Conservation (phyloP, 2,329 filamentous ascomycete species). For the Aspergillus felis region DNA sequence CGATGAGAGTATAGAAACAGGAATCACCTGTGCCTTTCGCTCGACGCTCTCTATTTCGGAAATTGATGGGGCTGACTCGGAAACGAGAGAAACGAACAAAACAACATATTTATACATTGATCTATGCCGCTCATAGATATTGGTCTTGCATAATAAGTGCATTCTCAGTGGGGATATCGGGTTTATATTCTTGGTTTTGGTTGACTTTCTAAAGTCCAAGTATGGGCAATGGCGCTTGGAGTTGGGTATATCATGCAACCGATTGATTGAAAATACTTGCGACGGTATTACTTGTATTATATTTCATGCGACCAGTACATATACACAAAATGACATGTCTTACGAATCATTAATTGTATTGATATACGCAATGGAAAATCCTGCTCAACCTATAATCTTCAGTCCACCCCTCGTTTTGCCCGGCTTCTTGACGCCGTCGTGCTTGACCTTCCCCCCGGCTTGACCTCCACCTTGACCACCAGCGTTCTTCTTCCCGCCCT, state of each 20-base stretch:
- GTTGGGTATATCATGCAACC: background rate
- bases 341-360: background rate
- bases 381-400: conserved; percentile 40
- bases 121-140: background rate
- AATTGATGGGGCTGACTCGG: background rate
- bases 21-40: too few relatives aligned
- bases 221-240: background rate
- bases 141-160: background rate
- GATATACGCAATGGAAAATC: background rate
- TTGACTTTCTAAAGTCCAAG: background rate
- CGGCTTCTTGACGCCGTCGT: conserved; percentile 44
- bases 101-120: background rate
- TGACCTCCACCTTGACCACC: conserved; percentile 28
- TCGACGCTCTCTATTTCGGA: background rate
- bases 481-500: conserved; percentile 56
- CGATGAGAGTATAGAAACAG: too few relatives aligned
- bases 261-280: background rate
- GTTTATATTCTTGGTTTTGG: background rate
- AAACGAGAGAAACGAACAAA: background rate
- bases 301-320: background rate
- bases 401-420: conserved; percentile 45
- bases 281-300: background rate
- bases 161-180: background rate
- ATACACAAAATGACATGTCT: background rate
- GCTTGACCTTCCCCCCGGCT: conserved; percentile 40